phyloP scores from a whole-genome alignment of 495 filamentous ascomycete species.

The Jackrogersella multiformis region DNA sequence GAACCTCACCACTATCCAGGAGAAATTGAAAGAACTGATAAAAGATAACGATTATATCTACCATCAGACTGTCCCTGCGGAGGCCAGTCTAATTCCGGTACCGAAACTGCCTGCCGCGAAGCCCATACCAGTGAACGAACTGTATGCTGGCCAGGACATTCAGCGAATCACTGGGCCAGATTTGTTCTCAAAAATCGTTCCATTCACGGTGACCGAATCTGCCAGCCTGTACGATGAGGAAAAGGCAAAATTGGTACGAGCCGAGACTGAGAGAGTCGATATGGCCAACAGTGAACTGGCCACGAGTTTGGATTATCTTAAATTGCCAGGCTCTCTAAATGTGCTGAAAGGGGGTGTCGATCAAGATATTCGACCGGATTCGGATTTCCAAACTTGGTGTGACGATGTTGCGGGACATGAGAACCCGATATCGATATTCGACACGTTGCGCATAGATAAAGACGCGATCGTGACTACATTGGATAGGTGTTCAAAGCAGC shows the following conservation, averaged over 20 bases:
- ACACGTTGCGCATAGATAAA: constrained; percentile 79
- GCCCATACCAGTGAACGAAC: constrained; percentile 93
- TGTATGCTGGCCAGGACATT: constrained; percentile 97
- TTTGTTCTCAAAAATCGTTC: constrained; percentile 96
- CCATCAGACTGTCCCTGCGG: constrained; percentile 87
- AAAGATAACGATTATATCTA: constrained; percentile 99
- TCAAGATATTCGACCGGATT: constrained; percentile 85
- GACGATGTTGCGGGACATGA: constrained; percentile 87
- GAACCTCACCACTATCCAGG: constrained; percentile 81
- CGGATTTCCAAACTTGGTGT: constrained; percentile 93
- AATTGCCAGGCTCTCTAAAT: constrained; percentile 87
- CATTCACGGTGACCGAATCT: constrained; percentile 94
- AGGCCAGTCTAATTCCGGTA: constrained; percentile 79
- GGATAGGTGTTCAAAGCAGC: constrained; percentile 81
- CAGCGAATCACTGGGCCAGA: constrained; percentile 96
- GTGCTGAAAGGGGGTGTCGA: constrained; percentile 93
- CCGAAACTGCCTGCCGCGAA: constrained; percentile 97
- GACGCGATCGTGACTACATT: constrained; percentile 72
- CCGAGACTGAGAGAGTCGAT: constrained; percentile 92
- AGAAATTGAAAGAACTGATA: constrained; percentile 74
- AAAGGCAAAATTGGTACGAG: constrained; percentile 93
- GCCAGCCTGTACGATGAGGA: constrained; percentile 98
- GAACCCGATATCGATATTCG: constrained; percentile 75
- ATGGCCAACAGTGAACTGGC: constrained; percentile 94
- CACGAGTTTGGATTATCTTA: constrained; percentile 91